Percentiles rank a stretch among this genome's conserved stretches.
Conservation (phyloP, 2,329 filamentous ascomycete genomes). For the Pseudogymnoascus sp. region DNA sequence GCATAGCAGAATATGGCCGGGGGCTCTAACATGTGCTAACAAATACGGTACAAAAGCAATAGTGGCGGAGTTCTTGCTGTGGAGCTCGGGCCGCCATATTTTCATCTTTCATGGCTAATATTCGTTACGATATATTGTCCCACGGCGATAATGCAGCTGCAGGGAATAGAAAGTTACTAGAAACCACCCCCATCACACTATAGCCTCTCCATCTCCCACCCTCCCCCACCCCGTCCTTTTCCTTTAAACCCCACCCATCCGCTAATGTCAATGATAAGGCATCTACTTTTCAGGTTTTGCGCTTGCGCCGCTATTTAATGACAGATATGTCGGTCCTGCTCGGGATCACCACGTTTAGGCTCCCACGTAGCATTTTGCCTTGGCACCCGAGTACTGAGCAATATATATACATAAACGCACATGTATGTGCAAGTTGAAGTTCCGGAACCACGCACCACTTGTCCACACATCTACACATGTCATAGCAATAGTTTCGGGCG, state of each 20-base stretch:
- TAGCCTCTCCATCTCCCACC: neutral
- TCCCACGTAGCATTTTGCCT: no score
- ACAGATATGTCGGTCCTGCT: neutral
- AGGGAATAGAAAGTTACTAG: neutral
- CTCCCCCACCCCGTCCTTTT: neutral
- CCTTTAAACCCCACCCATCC: neutral
- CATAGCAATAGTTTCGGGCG: no score
- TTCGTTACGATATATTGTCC: no score
- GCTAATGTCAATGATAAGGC: neutral
- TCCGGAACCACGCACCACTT: no score
- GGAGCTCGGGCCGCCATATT: neutral
- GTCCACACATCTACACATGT: no score
- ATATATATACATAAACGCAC: no score
- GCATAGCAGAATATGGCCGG: neutral
- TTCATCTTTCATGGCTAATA: neutral
- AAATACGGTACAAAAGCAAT: neutral
- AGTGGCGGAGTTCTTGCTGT: neutral
- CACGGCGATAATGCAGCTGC: neutral
- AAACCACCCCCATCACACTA: neutral
- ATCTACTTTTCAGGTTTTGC: neutral
- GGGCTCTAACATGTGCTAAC: neutral
- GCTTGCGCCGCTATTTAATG: neutral
- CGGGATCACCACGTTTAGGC: no score
- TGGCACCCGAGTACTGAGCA: no score
- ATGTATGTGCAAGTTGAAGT: no score